A percentile compares a stretch with the other conserved stretches of the same genome.
phyloP scores from a whole-genome alignment of 306 rosid species.

The Cucurbita argyrosperma region DNA sequence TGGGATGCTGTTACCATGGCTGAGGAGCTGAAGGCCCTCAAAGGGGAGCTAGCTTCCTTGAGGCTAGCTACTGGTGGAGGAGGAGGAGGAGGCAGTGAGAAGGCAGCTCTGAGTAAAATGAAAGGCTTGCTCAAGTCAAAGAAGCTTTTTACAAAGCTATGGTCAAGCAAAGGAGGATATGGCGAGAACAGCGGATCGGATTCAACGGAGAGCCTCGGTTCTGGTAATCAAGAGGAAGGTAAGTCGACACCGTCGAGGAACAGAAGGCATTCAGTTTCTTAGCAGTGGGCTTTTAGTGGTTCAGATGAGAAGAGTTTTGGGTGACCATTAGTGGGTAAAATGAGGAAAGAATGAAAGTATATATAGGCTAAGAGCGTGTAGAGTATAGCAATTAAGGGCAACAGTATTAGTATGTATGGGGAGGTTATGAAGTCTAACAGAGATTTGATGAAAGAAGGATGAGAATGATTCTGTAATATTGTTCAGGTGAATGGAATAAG shows the following conservation, averaged over 20 bases:
- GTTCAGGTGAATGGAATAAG: not conserved
- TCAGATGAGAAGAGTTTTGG: not conserved
- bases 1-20: conserved; percentile 55
- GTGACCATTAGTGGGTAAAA: not conserved
- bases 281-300: not conserved
- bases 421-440: not conserved
- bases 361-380: conserved; percentile 1
- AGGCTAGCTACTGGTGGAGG: conserved; percentile 48
- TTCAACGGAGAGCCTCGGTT: conserved; percentile 70
- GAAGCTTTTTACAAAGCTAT: conserved; percentile 59
- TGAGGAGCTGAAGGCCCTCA: conserved; percentile 76
- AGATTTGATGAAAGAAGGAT: conserved; percentile 1
- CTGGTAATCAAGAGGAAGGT: conserved; percentile 75
- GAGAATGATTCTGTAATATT: not conserved
- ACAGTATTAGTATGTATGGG: not conserved
- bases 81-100: conserved; percentile 31
- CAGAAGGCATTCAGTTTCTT: conserved; percentile 92
- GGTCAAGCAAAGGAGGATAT: conserved; percentile 73
- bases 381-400: not conserved
- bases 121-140: conserved; percentile 69
- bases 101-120: conserved; percentile 67
- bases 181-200: conserved; percentile 91
- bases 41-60: conserved; percentile 73
- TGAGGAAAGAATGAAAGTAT: conserved; percentile 7
- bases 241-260: conserved; percentile 85